Evolutionary conservation across 257 asterid genomes (phyloP).

Genomic region (Jacaranda mimosifolia): DNA sequence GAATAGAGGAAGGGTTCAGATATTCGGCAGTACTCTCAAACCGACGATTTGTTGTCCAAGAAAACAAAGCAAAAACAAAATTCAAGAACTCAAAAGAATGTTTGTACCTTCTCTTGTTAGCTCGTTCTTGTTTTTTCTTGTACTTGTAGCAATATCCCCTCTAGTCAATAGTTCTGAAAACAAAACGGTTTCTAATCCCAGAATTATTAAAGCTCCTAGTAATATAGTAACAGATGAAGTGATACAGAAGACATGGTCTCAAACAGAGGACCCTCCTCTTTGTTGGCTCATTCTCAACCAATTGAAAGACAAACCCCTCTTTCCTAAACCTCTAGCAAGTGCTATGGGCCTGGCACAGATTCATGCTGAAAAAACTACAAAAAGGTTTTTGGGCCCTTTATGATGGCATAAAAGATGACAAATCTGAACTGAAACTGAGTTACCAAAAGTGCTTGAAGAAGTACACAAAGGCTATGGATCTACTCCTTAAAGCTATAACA

Average conservation of each 20-base stretch:
- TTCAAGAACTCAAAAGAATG: constrained; percentile 3
- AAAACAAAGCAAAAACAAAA: not conserved
- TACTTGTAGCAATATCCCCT: constrained; percentile 6
- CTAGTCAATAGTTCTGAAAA: not conserved
- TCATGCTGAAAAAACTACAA: constrained; percentile 1
- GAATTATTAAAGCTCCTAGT: not conserved
- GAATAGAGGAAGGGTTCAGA: not conserved
- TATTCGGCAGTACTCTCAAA: too few species aligned
- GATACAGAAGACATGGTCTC: not conserved
- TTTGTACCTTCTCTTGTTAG: not conserved
- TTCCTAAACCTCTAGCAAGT: constrained; percentile 5
- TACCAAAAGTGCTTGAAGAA: not conserved
- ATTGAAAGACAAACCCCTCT: constrained; percentile 5
- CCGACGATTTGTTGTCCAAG: not conserved
- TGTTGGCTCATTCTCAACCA: not conserved
- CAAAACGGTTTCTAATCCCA: not conserved
- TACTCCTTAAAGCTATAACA: not conserved
- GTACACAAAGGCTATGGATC: not conserved
- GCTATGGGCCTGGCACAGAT: not conserved
- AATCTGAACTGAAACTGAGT: not conserved
- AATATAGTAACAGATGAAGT: constrained; percentile 10
- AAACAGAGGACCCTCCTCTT: not conserved
- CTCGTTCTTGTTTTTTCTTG: constrained; percentile 5
- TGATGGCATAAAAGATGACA: not conserved
- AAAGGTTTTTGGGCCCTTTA: not conserved